Conservation (phyloP, 1,284 basidiomycete genomes). For the Mycena sp. region DNA sequence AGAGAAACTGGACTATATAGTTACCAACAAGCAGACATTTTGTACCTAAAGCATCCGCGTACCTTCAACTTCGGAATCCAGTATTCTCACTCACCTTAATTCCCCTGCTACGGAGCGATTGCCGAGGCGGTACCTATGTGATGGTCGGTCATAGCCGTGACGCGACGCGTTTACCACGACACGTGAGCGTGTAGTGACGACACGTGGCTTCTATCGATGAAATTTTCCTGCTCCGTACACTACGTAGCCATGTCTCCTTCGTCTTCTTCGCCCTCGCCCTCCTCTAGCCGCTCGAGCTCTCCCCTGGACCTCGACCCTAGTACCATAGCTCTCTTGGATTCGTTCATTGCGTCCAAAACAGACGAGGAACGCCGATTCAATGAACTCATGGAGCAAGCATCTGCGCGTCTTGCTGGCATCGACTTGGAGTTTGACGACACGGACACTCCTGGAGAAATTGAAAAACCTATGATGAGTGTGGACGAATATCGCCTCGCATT, state of each 20-base stretch:
- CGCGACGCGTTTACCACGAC: too few relatives aligned
- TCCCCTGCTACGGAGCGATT: too few relatives aligned
- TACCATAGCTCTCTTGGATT: constrained; percentile 50
- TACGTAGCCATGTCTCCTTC: background rate
- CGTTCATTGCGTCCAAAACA: constrained; percentile 49
- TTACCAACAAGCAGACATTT: too few relatives aligned
- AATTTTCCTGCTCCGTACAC: background rate
- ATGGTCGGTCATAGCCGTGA: too few relatives aligned
- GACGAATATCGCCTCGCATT: constrained; percentile 53
- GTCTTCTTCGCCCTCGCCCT: constrained; percentile 28
- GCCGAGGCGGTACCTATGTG: too few relatives aligned
- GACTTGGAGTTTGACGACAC: constrained; percentile 32
- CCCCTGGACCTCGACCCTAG: constrained; percentile 47
- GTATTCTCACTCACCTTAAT: too few relatives aligned
- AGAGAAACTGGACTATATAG: too few relatives aligned
- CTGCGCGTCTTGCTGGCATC: constrained; percentile 42
- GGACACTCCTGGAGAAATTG: constrained; percentile 33
- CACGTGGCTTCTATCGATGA: background rate
- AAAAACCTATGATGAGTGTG: constrained; percentile 51
- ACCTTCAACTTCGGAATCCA: too few relatives aligned
- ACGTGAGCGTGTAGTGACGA: too few relatives aligned
- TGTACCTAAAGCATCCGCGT: too few relatives aligned
- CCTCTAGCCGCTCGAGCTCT: constrained; percentile 43
- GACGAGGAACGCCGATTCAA: constrained; percentile 52
- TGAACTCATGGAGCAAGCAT: constrained; percentile 46